Evolutionary conservation across 2,329 filamentous ascomycete genomes (phyloP).

Genomic region (Neofusicoccum kwambonambiense): DNA sequence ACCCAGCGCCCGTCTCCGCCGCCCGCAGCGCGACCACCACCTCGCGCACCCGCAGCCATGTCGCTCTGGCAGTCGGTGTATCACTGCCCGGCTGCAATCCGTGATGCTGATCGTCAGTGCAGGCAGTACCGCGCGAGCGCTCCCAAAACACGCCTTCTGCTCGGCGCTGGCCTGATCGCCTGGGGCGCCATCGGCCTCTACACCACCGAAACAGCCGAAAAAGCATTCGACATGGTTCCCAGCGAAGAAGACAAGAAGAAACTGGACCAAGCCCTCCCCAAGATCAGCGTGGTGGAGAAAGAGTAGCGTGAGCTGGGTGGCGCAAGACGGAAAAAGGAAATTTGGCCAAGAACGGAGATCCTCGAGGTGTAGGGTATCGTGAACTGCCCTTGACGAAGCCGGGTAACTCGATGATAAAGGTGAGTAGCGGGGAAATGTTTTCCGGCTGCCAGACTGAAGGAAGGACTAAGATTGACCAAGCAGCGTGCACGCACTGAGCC

Average conservation of each 20-base stretch:
- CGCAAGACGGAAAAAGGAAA: not conserved
- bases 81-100: not conserved
- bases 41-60: conserved; percentile 25
- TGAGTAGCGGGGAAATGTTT: no score
- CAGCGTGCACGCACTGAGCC: no score
- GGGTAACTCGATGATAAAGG: no score
- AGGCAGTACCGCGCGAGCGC: conserved; percentile 66
- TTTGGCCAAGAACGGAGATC: no score
- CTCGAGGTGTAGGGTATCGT: no score
- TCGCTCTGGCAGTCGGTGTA: conserved; percentile 38
- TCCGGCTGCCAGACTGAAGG: no score
- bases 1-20: not conserved
- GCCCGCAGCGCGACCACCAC: not conserved
- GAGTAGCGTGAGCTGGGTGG: not conserved
- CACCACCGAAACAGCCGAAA: conserved; percentile 69
- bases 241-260: conserved; percentile 71
- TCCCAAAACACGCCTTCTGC: conserved; percentile 65
- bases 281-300: conserved; percentile 59
- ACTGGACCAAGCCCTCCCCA: conserved; percentile 61
- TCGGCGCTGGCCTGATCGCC: conserved; percentile 72
- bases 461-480: no score
- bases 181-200: conserved; percentile 76
- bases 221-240: conserved; percentile 69
- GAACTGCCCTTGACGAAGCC: no score
- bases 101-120: not conserved